Evolutionary conservation across 306 rosid species (phyloP), one percentile per base, ranked within the genome.

Genomic region (Lathyrus sativus): DNA sequence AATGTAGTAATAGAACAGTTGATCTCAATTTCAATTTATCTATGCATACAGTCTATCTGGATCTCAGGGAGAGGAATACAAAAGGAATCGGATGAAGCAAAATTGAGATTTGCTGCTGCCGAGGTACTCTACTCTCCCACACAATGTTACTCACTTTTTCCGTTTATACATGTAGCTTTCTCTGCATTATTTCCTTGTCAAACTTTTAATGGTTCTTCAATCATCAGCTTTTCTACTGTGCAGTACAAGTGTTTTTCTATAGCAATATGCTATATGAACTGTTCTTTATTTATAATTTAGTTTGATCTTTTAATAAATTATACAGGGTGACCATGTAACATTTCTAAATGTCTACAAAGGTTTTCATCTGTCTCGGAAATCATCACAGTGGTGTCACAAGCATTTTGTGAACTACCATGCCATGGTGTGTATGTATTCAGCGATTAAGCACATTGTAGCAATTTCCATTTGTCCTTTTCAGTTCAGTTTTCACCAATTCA

Each of bases 351-450:
- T 92, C 68, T 88, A 88, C 65, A 92, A 92, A 79, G 96, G 91
- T 39, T 92, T 90, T 85, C 95, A 85, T 71, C 96, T 88, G 83
- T 89, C 96, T 79, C 82, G 96, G 67, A 92, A 89, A 86, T 92
- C 96, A 71, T 79, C 98, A 18, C 96, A 86, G 76, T 92, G 98
- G 98, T 89, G 98, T 74, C 89, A 92, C 76, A 92, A 79, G 85
- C 88, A 92, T 84, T 83, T 57, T 57, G 72, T 92, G 70, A 92
- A 92, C 85, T 92, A 89, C 80, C 96, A 89, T 11, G 91, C 96
- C 65, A 92, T 92, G 98, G 98, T 92, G 68, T 9, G 96, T 80
- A 67, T 72, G 48, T 74, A 37, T 77, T 66, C 55, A 14, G 71
- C 49, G 44, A 65, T 42, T 39, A 62, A 31, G 44, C 18, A 54